Percentiles rank a stretch among this genome's conserved stretches.
Evolutionary conservation across 108 stramenopile species (phyloP).

Genomic region (Licmophora abbreviata): DNA sequence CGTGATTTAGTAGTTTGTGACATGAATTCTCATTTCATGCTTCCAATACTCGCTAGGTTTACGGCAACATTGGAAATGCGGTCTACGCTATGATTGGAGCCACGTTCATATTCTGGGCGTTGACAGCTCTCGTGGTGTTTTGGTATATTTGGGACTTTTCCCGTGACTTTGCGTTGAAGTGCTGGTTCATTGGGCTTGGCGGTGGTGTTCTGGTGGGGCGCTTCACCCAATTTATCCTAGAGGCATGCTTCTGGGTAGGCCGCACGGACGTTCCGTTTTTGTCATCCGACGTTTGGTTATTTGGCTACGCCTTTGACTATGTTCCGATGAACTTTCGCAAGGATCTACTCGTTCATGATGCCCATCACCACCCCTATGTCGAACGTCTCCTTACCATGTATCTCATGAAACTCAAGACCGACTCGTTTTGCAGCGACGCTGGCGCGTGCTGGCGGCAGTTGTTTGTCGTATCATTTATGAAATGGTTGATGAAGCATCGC

Average conservation of each 20-base stretch:
- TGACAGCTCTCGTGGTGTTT: conserved; percentile 18
- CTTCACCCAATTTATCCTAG: conserved; percentile 23
- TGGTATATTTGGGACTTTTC: conserved; percentile 26
- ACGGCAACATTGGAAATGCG: conserved; percentile 8
- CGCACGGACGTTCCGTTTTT: conserved; percentile 17
- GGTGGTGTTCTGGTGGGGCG: conserved; percentile 25
- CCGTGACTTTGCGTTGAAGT: conserved; percentile 15
- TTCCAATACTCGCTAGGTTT: too few species aligned
- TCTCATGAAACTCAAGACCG: conserved; percentile 48
- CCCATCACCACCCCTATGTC: conserved; percentile 63
- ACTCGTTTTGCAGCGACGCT: conserved; percentile 40
- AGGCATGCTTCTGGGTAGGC: conserved; percentile 21
- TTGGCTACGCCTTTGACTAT: conserved; percentile 21
- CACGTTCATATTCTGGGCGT: conserved; percentile 13
- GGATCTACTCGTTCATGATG: conserved; percentile 27
- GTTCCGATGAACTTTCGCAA: conserved; percentile 10
- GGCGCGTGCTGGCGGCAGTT: conserved; percentile 33
- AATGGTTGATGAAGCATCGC: conserved; percentile 15
- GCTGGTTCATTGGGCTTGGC: conserved; percentile 33
- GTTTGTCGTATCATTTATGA: conserved; percentile 29
- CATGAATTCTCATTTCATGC: too few species aligned
- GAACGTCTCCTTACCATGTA: conserved; percentile 52
- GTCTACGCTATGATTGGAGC: conserved; percentile 22
- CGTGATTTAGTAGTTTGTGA: too few species aligned
- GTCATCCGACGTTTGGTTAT: neutral